These are phyloP conservation scores for Claviceps quebecensis DNA, from an alignment of 2,329 filamentous ascomycete species.

Conservation along the genomic window DNA sequence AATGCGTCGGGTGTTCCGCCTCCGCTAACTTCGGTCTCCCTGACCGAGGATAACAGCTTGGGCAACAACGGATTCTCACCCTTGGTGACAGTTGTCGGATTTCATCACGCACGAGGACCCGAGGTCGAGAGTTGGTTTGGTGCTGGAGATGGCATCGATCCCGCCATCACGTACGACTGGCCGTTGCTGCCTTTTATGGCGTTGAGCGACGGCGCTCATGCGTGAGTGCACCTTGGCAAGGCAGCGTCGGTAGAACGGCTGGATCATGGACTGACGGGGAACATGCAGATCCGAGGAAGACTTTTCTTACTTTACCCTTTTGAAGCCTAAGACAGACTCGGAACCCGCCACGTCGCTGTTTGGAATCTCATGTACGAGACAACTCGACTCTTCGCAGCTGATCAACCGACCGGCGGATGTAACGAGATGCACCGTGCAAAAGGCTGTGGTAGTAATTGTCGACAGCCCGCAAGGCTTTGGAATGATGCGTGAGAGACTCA, in stretches of 20 bases:
- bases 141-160: conserved; percentile 57
- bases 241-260: neutral
- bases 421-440: conserved; percentile 94
- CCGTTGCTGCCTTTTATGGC: conserved; percentile 90
- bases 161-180: conserved; percentile 79
- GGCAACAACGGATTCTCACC: conserved; percentile 39
- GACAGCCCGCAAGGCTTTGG: conserved; percentile 84
- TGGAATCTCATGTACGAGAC: conserved; percentile 87
- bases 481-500: conserved; percentile 76
- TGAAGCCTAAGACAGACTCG: conserved; percentile 42
- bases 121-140: conserved; percentile 93
- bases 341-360: conserved; percentile 69
- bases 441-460: conserved; percentile 90
- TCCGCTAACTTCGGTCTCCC: conserved; percentile 19
- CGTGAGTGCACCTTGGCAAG: conserved; percentile 40
- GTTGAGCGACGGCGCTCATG: conserved; percentile 85
- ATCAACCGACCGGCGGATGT: conserved; percentile 74
- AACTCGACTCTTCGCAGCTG: conserved; percentile 68
- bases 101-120: conserved; percentile 75
- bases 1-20: conserved; percentile 15
- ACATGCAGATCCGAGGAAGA: conserved; percentile 64
- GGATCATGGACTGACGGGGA: neutral
- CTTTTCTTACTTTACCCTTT: conserved; percentile 95
- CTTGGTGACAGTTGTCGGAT: conserved; percentile 67
- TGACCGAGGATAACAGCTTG: conserved; percentile 17